Conservation (phyloP, 73 alveolate species). For the Paramecium bursaria region DNA sequence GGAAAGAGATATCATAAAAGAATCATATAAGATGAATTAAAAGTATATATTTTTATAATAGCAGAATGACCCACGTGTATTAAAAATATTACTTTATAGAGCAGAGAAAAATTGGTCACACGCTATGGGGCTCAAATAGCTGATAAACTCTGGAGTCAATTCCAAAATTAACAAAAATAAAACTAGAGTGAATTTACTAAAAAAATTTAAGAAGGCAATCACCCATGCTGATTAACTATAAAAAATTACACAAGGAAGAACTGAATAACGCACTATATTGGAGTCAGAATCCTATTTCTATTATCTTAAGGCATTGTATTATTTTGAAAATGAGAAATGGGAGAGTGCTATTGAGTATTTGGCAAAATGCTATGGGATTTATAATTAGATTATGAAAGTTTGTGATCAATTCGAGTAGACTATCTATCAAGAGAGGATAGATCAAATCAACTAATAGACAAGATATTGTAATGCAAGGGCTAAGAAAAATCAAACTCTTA, state of each 20-base stretch:
- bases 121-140: conserved; percentile 42
- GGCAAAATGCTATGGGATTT: conserved; percentile 50
- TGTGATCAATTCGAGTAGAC: conserved; percentile 36
- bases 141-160: conserved; percentile 49
- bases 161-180: conserved; percentile 40
- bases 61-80: conserved; percentile 64
- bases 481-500: conserved; percentile 3
- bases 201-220: conserved; percentile 36
- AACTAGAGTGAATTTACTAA: conserved; percentile 15
- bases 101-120: conserved; percentile 62
- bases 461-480: conserved; percentile 61
- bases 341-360: conserved; percentile 33
- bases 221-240: conserved; percentile 11
- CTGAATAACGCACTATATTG: conserved; percentile 31
- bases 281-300: conserved; percentile 43
- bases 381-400: conserved; percentile 43
- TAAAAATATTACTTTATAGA: conserved; percentile 30
- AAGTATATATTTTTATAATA: background rate
- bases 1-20: conserved; percentile 50
- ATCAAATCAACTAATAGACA: conserved; percentile 20
- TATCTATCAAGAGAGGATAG: conserved; percentile 38
- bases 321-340: conserved; percentile 57
- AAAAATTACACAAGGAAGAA: background rate
- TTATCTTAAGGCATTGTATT: conserved; percentile 26
- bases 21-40: conserved; percentile 1